Conservation (phyloP, 257 asterid species). For the Leptodermis oblonga region DNA sequence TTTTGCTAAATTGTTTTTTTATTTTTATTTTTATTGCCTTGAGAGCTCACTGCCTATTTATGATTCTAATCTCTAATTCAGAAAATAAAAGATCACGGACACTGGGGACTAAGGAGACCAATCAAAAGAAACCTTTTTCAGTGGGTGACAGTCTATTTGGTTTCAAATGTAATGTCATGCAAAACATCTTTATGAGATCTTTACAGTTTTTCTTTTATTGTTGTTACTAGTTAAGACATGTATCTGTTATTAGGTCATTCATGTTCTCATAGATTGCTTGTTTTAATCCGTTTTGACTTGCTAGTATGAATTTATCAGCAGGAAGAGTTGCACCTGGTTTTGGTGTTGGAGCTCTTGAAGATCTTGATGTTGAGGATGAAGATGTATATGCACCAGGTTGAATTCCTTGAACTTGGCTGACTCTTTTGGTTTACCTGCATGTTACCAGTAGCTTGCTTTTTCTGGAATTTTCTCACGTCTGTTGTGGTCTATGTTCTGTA, state of each 20-base stretch:
- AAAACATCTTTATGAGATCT: slow-evolving; percentile 1
- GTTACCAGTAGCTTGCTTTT: not conserved
- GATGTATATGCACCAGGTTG: slow-evolving; percentile 82
- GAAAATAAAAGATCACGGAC: slow-evolving; percentile 70
- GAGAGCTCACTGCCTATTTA: slow-evolving; percentile 11
- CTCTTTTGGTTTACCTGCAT: not conserved
- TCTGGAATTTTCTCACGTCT: slow-evolving; percentile 1
- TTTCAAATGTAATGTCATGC: slow-evolving; percentile 33
- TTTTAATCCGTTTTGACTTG: slow-evolving; percentile 20
- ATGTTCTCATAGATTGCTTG: not conserved
- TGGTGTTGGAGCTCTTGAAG: slow-evolving; percentile 97
- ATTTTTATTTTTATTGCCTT: not conserved
- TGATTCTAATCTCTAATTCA: slow-evolving; percentile 27
- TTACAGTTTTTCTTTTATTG: not conserved
- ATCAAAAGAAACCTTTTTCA: slow-evolving; percentile 41
- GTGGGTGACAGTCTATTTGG: slow-evolving; percentile 51
- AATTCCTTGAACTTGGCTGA: slow-evolving; percentile 15
- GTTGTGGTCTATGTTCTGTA: not conserved
- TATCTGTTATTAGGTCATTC: not conserved
- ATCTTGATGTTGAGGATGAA: slow-evolving; percentile 89
- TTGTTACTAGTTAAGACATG: not conserved
- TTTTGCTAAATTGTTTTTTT: slow-evolving; percentile 9
- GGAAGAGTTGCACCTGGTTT: slow-evolving; percentile 91
- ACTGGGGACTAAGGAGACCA: slow-evolving; percentile 46
- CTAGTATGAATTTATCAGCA: slow-evolving; percentile 32